These are phyloP conservation scores for Amanita phalloides DNA, from an alignment of 768 basidiomycete genomes.

Conservation along the genomic window DNA sequence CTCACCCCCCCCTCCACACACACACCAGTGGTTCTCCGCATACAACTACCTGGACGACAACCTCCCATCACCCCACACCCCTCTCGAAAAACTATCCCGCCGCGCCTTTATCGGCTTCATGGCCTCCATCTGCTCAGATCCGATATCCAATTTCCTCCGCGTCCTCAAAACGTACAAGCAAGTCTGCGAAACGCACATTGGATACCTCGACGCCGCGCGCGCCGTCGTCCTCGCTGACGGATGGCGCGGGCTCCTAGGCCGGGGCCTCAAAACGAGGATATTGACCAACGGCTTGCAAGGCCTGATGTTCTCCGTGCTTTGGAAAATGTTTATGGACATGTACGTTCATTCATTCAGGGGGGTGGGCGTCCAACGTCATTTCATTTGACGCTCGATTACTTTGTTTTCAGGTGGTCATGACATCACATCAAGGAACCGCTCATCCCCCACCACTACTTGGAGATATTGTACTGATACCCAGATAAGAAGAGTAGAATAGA, in stretches of 20 bases:
- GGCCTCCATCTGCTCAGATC: slow-evolving; percentile 81
- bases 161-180: slow-evolving; percentile 96
- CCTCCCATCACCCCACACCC: slow-evolving; percentile 45
- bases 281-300: slow-evolving; percentile 89
- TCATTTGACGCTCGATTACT: no score
- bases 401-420: no score
- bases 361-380: no score
- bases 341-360: slow-evolving; percentile 21
- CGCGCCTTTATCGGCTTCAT: slow-evolving; percentile 89
- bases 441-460: no score
- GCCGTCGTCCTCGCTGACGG: slow-evolving; percentile 73
- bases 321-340: slow-evolving; percentile 88
- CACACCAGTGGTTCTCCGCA: slow-evolving; percentile 63
- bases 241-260: slow-evolving; percentile 68
- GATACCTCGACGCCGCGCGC: slow-evolving; percentile 69
- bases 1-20: background rate
- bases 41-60: slow-evolving; percentile 70
- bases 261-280: slow-evolving; percentile 84
- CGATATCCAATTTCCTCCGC: slow-evolving; percentile 76
- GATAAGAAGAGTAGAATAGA: no score
- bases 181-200: slow-evolving; percentile 72
- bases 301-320: slow-evolving; percentile 82
- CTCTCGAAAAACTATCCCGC: slow-evolving; percentile 52
- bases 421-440: no score
- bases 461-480: no score